Percentiles rank a stretch among this genome's conserved stretches.
Conservation (phyloP, 768 basidiomycete genomes). For the Boletus sensibilis region DNA sequence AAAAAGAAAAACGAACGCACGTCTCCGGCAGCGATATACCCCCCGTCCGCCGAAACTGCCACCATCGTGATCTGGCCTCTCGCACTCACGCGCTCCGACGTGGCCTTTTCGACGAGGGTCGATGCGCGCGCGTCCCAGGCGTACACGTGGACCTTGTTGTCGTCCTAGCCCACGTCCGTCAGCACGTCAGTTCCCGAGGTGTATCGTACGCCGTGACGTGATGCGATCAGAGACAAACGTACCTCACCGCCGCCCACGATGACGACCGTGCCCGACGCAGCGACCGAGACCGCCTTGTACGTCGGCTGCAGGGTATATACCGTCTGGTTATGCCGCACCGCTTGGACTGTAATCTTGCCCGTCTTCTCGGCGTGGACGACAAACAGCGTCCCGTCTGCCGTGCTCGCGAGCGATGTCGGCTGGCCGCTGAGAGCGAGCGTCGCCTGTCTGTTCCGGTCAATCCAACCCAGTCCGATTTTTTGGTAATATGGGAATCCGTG, state of each 20-base stretch:
- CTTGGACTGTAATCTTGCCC: constrained; percentile 50
- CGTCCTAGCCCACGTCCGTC: constrained; percentile 40
- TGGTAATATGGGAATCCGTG: background rate
- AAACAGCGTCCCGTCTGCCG: constrained; percentile 63
- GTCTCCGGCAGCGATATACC: constrained; percentile 78
- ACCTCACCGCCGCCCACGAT: constrained; percentile 83
- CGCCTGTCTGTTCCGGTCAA: constrained; percentile 43
- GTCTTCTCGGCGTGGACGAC: constrained; percentile 47
- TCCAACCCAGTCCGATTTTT: background rate
- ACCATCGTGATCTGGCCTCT: constrained; percentile 65
- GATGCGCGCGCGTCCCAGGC: constrained; percentile 63
- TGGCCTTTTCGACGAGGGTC: constrained; percentile 48
- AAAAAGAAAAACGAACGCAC: constrained; percentile 43
- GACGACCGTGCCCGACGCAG: constrained; percentile 49
- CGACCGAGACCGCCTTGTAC: constrained; percentile 57
- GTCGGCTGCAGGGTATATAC: constrained; percentile 54
- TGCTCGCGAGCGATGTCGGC: constrained; percentile 63
- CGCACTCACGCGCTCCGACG: constrained; percentile 61
- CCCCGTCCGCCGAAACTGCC: constrained; percentile 78
- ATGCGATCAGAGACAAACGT: constrained; percentile 19
- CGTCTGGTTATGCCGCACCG: constrained; percentile 67
- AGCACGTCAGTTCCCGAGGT: background rate
- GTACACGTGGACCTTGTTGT: constrained; percentile 72
- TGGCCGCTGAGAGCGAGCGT: constrained; percentile 56
- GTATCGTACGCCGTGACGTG: background rate